A percentile compares a stretch with the other conserved stretches of the same genome.
These are phyloP conservation scores for Akebia trifoliata DNA, from an alignment of 164 flowering plant species.

Conservation along the genomic window DNA sequence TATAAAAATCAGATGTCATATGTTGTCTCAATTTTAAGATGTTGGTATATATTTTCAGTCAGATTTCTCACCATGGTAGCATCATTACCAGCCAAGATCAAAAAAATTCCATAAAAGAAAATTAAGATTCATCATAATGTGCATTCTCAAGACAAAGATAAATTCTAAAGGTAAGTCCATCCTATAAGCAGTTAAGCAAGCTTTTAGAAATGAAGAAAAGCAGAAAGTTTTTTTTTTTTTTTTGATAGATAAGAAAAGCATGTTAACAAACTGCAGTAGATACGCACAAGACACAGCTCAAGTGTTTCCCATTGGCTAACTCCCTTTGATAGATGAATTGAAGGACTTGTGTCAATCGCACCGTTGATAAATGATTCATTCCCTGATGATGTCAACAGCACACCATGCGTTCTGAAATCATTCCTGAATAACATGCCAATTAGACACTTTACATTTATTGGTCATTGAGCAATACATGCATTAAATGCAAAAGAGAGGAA, in stretches of 20 bases:
- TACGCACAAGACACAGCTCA: slow-evolving; percentile 75
- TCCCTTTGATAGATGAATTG: slow-evolving; percentile 31
- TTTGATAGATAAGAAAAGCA: too few species aligned
- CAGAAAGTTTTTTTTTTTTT: too few species aligned
- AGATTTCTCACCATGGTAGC: not conserved
- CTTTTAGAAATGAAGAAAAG: not conserved
- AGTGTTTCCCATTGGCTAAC: slow-evolving; percentile 72
- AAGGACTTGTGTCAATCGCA: slow-evolving; percentile 30
- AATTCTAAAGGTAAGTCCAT: not conserved
- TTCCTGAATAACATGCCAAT: slow-evolving; percentile 29
- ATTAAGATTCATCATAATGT: not conserved
- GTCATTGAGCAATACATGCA: not conserved
- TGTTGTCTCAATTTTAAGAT: not conserved
- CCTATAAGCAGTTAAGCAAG: not conserved
- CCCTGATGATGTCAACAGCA: slow-evolving; percentile 53
- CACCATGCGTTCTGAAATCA: slow-evolving; percentile 34
- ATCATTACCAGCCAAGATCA: slow-evolving; percentile 3
- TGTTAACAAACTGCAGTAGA: slow-evolving; percentile 10
- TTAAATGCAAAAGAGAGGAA: not conserved
- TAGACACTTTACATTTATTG: not conserved
- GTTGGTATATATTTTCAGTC: not conserved
- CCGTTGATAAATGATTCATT: slow-evolving; percentile 35
- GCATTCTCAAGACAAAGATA: not conserved
- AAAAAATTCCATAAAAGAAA: not conserved
- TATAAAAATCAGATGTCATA: too few species aligned